Base-by-base conservation (phyloP, 1,284 basidiomycete species). In the Trichosporon coremiiforme region DNA sequence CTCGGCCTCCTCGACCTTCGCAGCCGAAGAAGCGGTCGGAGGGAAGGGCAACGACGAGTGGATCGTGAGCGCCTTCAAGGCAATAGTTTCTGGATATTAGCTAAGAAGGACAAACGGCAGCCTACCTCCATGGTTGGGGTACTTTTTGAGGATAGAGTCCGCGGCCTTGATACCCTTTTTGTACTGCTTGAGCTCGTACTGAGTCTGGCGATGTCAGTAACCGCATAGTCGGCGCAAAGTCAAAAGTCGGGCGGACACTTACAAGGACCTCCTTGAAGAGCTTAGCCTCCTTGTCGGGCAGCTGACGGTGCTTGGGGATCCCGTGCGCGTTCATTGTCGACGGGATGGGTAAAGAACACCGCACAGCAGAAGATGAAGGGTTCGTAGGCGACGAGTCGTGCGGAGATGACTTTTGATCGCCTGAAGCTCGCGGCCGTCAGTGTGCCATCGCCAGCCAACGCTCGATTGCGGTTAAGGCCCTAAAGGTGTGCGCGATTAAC, bases 111-210 rank as follows among this genome's bases (percentile, higher is more conserved):
- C 12, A 2, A 13, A 45, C 35, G 4, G 2, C 33, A 45, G 75
- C 87, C 68, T 79, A 94, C 94, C 94, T 76, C 95, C 97, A 88
- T 98, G 95, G 68, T 97, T 91, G 0, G 97, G 95, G 78, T 90
- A 89, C 86, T 96, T 97, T 85, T 94, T 96, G 81, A 99, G 89
- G 80, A 99, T 95, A 77, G 90, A 88, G 83, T 99, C 95, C 1
- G 94, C 94, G 9, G 92, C 90, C 84, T 98, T 98, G 77, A 94
- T 86, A 47, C 91, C 95, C 78, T 93, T 93, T 79, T 94, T 92
- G 83, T 95, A 90, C 81, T 94, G 91, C 79, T 92, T 90, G 29
- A 90, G 88, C 84, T 99, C 96, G 84, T 98, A 99, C 47, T 91
- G 86, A 57, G 84, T 81, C 83, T 85, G 71, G 17, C 8, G 36